These are phyloP conservation scores for Nannochloropsis oceanica DNA, from an alignment of 108 stramenopile species.

Conservation along the genomic window DNA sequence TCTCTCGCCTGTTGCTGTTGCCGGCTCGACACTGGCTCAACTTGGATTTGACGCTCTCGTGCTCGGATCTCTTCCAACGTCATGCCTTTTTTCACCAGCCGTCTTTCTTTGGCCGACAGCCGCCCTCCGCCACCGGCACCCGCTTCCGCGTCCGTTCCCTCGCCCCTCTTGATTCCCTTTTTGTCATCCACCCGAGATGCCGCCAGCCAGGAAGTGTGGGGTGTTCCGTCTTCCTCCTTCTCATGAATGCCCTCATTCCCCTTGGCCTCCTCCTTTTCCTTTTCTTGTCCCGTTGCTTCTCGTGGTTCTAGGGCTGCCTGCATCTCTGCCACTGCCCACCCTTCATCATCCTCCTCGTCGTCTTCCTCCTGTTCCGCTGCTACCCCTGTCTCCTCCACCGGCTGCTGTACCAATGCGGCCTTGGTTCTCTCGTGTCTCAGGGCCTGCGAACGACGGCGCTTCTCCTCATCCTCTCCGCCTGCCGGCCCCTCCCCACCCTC, in stretches of 20 bases:
- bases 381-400: neutral
- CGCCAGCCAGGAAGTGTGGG: too few relatives aligned
- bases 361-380: neutral
- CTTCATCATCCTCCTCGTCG: neutral
- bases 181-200: neutral
- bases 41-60: slow-evolving; percentile 2
- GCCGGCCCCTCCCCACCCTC: neutral
- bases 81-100: neutral
- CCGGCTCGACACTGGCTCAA: neutral
- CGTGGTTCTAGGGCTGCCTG: neutral
- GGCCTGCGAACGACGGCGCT: slow-evolving; percentile 3
- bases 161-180: neutral
- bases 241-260: neutral
- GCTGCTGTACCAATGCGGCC: neutral
- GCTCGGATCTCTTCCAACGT: neutral
- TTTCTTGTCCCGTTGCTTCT: neutral
- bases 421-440: neutral
- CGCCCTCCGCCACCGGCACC: neutral
- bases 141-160: neutral
- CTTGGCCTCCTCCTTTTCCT: neutral
- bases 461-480: neutral
- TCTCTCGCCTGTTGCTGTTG: neutral
- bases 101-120: neutral
- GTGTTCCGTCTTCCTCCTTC: slow-evolving; percentile 21
- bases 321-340: neutral